Conservation (phyloP, 202 grass and related monocot species). For the Saccharum hybrid region DNA sequence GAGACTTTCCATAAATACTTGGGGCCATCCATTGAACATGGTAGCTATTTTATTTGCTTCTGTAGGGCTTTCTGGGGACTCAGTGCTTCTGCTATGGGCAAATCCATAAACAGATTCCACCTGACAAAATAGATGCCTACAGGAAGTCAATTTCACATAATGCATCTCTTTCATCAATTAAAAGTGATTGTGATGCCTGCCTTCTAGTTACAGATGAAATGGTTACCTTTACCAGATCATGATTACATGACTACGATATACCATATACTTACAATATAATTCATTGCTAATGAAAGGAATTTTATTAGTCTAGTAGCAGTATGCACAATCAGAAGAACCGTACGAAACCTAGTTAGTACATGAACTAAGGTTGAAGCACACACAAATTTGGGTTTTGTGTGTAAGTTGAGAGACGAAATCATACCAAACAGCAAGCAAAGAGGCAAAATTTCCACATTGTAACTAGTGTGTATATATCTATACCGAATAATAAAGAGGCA, state of each 20-base stretch:
- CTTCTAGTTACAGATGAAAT: constrained; percentile 22
- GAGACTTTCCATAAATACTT: no score
- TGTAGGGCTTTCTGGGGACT: not conserved
- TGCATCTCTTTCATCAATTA: not conserved
- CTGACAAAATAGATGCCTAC: constrained; percentile 50
- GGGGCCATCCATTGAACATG: no score
- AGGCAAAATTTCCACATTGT: not conserved
- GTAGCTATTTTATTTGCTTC: constrained; percentile 35
- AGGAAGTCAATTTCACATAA: constrained; percentile 26
- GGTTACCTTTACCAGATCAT: not conserved
- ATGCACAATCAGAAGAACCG: not conserved
- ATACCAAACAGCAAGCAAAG: not conserved
- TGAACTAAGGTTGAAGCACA: not conserved
- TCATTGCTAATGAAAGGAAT: not conserved
- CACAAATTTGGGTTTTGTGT: not conserved
- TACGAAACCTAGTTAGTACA: not conserved
- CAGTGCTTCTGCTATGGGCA: not conserved
- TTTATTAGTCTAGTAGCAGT: not conserved
- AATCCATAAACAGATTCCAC: constrained; percentile 25
- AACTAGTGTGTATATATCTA: no score
- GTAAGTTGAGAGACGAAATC: not conserved
- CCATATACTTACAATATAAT: not conserved
- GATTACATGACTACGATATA: no score
- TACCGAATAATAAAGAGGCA: no score
- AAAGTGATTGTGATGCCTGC: not conserved